Evolutionary conservation across 106 monocot species (phyloP).

Genomic region (Acanthochlamys bracteata): DNA sequence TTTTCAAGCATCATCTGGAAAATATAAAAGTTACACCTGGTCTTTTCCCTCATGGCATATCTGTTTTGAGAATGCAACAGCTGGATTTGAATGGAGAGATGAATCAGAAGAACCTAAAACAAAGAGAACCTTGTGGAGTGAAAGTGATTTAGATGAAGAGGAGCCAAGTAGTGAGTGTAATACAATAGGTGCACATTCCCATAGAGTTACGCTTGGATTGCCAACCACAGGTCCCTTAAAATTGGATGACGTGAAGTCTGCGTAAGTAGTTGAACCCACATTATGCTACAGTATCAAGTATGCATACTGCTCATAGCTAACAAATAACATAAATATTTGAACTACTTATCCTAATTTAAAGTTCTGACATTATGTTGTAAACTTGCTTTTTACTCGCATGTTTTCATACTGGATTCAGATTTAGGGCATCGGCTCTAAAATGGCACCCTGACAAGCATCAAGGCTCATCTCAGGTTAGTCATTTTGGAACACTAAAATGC

Average conservation of each 20-base stretch:
- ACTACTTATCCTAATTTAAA: background rate
- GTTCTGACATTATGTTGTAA: background rate
- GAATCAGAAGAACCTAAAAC: slow-evolving; percentile 25
- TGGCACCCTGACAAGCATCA: slow-evolving; percentile 90
- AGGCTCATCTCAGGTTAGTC: slow-evolving; percentile 70
- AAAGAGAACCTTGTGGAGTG: slow-evolving; percentile 35
- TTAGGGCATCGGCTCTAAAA: slow-evolving; percentile 63
- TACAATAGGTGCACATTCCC: slow-evolving; percentile 24
- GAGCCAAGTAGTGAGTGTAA: slow-evolving; percentile 8
- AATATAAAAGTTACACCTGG: slow-evolving; percentile 60
- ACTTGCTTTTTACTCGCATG: background rate
- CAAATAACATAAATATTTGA: no score
- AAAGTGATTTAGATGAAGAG: slow-evolving; percentile 67
- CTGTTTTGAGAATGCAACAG: slow-evolving; percentile 14
- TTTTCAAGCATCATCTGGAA: slow-evolving; percentile 30
- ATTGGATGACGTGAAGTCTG: slow-evolving; percentile 67
- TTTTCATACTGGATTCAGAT: slow-evolving; percentile 28
- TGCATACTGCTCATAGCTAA: no score
- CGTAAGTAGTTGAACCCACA: slow-evolving; percentile 47
- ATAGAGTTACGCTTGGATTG: slow-evolving; percentile 73
- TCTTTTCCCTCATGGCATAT: slow-evolving; percentile 35
- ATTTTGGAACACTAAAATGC: background rate
- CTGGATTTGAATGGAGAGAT: slow-evolving; percentile 67
- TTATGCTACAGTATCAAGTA: no score
- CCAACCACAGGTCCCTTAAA: slow-evolving; percentile 61